Evolutionary conservation across 495 filamentous ascomycete species (phyloP).

Genomic region (Podospora fimiseda): DNA sequence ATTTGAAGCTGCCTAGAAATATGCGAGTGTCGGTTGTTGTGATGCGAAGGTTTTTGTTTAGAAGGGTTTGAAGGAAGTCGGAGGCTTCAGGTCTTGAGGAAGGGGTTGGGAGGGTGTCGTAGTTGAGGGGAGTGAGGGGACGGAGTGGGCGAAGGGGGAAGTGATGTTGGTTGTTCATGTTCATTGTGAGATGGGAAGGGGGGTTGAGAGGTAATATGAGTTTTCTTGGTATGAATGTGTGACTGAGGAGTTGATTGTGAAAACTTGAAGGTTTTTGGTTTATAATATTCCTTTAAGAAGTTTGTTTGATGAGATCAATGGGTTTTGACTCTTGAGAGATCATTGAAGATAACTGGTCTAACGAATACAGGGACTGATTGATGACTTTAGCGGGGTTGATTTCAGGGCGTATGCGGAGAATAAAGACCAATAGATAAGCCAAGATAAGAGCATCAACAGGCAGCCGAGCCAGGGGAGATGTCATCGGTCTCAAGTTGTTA

Average conservation of each 20-base stretch:
- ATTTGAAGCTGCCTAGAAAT: slow-evolving; percentile 87
- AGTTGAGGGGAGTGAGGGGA: background rate
- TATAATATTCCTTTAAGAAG: too few species aligned
- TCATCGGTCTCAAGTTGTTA: background rate
- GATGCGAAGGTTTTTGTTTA: slow-evolving; percentile 68
- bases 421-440: slow-evolving; percentile 9
- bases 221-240: too few species aligned
- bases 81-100: slow-evolving; percentile 22
- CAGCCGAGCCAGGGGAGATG: slow-evolving; percentile 6
- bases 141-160: too few species aligned
- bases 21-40: slow-evolving; percentile 78
- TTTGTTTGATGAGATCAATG: too few species aligned
- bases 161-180: too few species aligned
- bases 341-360: too few species aligned
- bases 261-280: too few species aligned
- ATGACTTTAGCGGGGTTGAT: background rate
- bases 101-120: background rate
- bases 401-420: background rate
- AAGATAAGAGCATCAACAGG: slow-evolving; percentile 1
- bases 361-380: background rate
- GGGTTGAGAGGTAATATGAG: too few species aligned
- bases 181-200: too few species aligned
- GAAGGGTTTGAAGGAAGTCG: slow-evolving; percentile 44
- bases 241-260: too few species aligned
- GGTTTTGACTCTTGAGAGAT: background rate